A percentile compares a stretch with the other conserved stretches of the same genome.
Evolutionary conservation across 345 rosid species (phyloP).

Genomic region (Sisymbrium irio): DNA sequence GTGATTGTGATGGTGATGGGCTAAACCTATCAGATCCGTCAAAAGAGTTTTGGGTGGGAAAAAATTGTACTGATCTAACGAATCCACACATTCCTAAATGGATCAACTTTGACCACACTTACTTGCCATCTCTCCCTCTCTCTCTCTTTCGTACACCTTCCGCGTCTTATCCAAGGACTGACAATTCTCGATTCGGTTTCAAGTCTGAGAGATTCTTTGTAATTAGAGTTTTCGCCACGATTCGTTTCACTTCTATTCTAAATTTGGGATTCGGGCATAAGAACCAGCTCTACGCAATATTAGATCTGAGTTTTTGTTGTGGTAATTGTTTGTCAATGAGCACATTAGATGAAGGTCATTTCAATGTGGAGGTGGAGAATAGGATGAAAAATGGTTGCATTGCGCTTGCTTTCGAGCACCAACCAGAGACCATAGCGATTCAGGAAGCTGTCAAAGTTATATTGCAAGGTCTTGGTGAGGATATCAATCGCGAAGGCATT

Average conservation of each 20-base stretch:
- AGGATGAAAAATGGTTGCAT: slow-evolving; percentile 41
- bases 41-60: background rate
- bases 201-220: background rate
- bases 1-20: background rate
- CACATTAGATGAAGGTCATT: slow-evolving; percentile 61
- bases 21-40: background rate
- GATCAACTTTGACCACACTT: background rate
- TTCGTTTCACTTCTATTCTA: background rate
- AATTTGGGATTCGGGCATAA: background rate
- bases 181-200: background rate
- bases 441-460: slow-evolving; percentile 70
- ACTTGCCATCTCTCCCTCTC: background rate
- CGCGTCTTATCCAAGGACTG: background rate
- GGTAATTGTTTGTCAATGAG: slow-evolving; percentile 49
- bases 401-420: slow-evolving; percentile 42
- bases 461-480: slow-evolving; percentile 68
- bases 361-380: slow-evolving; percentile 48
- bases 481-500: slow-evolving; percentile 73
- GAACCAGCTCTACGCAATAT: background rate
- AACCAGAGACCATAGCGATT: slow-evolving; percentile 58
- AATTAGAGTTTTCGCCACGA: background rate
- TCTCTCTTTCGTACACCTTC: background rate
- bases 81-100: slow-evolving; percentile 1
- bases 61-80: background rate
- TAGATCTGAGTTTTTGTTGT: background rate